Base-by-base conservation (phyloP, 495 filamentous ascomycete genomes). In the Hypomontagnella monticulosa region DNA sequence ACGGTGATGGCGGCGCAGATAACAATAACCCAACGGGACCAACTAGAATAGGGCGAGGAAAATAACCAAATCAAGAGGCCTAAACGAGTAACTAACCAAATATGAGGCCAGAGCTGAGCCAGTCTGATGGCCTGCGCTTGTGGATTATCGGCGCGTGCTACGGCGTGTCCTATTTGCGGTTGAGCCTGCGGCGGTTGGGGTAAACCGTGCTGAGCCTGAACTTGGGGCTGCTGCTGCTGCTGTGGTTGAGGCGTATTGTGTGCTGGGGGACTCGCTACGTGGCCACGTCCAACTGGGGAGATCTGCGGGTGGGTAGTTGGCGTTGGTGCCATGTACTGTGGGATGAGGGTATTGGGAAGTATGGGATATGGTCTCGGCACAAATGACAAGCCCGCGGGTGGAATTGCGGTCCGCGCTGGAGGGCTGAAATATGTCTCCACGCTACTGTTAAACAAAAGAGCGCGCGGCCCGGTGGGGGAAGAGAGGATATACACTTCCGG, bases 81-180 rank as follows among this genome's bases (percentile, higher is more conserved):
- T 15, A 97, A 75, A 30, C 92, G 86, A 43, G 92, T 75, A n/a
- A 95, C 76, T 14, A 95, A 82, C 92, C 92, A 96, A 16, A 95
- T 70, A 18, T 86, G 83, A 49, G 87, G 78, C 67, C 85, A 76
- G 36, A 81, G 60, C 43, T 83, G 84, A 12, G 79, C 84, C 12
- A 85, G 36, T 34, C 71, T 44, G 10, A 81, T 71, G 10, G 79
- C 74, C 1, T 78, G 80, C 9, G 79, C 68, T n/a, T 81, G 79
- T 5, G 80, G 75, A 23, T 80, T 78, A 50, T 74, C 72, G 8
- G 72, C 73, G 43, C 80, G 76, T 9, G 60, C 69, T 54, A 60
- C 58, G 38, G 40, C 56, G 32, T 65, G 66, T 47, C 66, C 66
- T 40, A 69, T 54, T 12, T 69, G 62, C 52, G 51, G 51, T 49